phyloP scores from a whole-genome alignment of 2,329 filamentous ascomycete genomes.

The Diaporthe sp. region DNA sequence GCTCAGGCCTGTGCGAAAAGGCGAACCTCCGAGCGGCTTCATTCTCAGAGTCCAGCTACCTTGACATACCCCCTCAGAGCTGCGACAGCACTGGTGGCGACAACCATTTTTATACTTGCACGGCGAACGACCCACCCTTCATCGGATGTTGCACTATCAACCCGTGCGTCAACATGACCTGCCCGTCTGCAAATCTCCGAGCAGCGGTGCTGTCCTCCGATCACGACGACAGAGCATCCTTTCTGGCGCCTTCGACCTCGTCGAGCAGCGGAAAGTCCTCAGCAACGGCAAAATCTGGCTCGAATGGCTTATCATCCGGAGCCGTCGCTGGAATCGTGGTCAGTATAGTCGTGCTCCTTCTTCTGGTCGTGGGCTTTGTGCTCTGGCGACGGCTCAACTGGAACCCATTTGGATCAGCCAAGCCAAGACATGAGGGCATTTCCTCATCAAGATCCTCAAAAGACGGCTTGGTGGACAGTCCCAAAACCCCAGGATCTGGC shows the following conservation, averaged over 20 bases:
- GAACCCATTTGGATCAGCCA: background rate
- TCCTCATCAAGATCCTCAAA: background rate
- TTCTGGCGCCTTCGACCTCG: conserved; percentile 39
- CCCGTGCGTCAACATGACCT: conserved; percentile 49
- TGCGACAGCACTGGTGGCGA: conserved; percentile 47
- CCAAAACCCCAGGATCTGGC: background rate
- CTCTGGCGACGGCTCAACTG: conserved; percentile 31
- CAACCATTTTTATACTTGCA: conserved; percentile 54
- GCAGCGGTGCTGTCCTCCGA: conserved; percentile 47
- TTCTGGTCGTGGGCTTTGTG: conserved; percentile 24
- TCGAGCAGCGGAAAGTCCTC: background rate
- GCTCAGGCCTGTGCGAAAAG: conserved; percentile 52
- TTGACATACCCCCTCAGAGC: conserved; percentile 49
- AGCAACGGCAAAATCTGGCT: background rate
- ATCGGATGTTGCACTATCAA: conserved; percentile 55
- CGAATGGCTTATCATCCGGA: conserved; percentile 35
- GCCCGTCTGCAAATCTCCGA: conserved; percentile 45
- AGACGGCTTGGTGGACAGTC: background rate
- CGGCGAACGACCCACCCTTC: conserved; percentile 50
- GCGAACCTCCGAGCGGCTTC: conserved; percentile 47
- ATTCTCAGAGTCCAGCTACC: conserved; percentile 48
- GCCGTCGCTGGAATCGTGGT: conserved; percentile 42
- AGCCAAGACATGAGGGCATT: background rate
- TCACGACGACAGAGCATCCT: conserved; percentile 38
- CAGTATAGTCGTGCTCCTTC: conserved; percentile 18